phyloP scores from a whole-genome alignment of 108 stramenopile species.

The Chaetoceros tenuissimus region DNA sequence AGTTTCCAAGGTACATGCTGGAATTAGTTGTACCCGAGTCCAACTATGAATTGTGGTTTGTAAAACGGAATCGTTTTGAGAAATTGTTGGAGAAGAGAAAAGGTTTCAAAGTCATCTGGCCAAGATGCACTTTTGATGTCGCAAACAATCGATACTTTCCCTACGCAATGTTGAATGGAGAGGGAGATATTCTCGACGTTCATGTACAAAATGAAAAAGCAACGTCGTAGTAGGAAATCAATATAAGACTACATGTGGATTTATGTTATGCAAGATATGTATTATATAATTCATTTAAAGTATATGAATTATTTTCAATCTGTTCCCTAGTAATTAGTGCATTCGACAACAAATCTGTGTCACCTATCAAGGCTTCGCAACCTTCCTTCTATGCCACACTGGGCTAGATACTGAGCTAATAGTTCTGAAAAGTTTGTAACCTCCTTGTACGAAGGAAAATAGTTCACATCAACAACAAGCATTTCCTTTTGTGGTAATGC shows the following conservation, averaged over 20 bases:
- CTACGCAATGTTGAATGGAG: constrained; percentile 32
- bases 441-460: constrained; percentile 87
- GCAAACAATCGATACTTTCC: constrained; percentile 66
- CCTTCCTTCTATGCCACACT: constrained; percentile 16
- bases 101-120: constrained; percentile 47
- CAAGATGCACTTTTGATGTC: constrained; percentile 67
- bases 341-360: no score
- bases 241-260: no score
- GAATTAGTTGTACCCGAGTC: constrained; percentile 33
- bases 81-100: constrained; percentile 57
- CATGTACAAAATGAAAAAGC: no score
- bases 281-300: no score
- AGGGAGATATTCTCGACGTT: no score
- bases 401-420: constrained; percentile 67
- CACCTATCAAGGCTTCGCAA: no score
- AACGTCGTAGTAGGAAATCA: no score
- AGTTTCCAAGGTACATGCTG: constrained; percentile 34
- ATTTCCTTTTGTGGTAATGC: constrained; percentile 7
- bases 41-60: constrained; percentile 67
- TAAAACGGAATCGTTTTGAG: constrained; percentile 41
- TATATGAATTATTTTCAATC: no score
- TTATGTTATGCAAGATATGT: no score
- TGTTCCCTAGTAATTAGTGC: no score
- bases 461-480: constrained; percentile 80
- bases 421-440: constrained; percentile 71